These are phyloP conservation scores for Picea abies DNA, from an alignment of 83 land plant genomes.

Conservation along the genomic window DNA sequence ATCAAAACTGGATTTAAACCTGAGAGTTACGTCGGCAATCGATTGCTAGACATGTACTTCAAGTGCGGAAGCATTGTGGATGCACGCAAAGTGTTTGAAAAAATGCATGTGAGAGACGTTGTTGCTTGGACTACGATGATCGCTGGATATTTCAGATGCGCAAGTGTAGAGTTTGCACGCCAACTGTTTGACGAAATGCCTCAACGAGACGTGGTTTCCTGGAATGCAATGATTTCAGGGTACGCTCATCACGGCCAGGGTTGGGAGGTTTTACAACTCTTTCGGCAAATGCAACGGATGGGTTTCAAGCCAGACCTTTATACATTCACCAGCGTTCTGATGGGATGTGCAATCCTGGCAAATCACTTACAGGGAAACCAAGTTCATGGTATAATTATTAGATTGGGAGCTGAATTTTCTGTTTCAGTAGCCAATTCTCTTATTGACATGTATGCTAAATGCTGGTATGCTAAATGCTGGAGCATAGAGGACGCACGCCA, in stretches of 20 bases:
- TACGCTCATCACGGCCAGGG: neutral
- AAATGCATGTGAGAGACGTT: slow-evolving; percentile 28
- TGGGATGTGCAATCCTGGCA: slow-evolving; percentile 25
- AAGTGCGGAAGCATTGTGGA: slow-evolving; percentile 21
- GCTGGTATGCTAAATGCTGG: slow-evolving; percentile 36
- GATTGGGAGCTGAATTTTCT: slow-evolving; percentile 30
- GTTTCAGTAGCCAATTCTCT: slow-evolving; percentile 53
- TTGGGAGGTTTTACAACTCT: neutral
- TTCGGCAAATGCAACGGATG: slow-evolving; percentile 6
- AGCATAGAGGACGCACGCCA: slow-evolving; percentile 32
- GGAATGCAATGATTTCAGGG: no score
- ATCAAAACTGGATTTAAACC: neutral
- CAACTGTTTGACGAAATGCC: no score
- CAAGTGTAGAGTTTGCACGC: neutral
- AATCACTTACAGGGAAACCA: slow-evolving; percentile 29
- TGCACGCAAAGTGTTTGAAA: slow-evolving; percentile 34
- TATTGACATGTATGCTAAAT: slow-evolving; percentile 43
- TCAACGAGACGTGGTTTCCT: no score
- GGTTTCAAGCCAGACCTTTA: slow-evolving; percentile 19
- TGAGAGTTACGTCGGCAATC: slow-evolving; percentile 31
- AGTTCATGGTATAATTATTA: slow-evolving; percentile 45
- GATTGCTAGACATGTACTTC: slow-evolving; percentile 41
- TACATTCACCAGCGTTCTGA: slow-evolving; percentile 45
- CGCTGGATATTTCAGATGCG: slow-evolving; percentile 23
- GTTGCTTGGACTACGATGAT: slow-evolving; percentile 39